Percentiles rank a stretch among this genome's conserved stretches.
Conservation (phyloP, 805 yeast species). For the Hanseniaspora singularis region DNA sequence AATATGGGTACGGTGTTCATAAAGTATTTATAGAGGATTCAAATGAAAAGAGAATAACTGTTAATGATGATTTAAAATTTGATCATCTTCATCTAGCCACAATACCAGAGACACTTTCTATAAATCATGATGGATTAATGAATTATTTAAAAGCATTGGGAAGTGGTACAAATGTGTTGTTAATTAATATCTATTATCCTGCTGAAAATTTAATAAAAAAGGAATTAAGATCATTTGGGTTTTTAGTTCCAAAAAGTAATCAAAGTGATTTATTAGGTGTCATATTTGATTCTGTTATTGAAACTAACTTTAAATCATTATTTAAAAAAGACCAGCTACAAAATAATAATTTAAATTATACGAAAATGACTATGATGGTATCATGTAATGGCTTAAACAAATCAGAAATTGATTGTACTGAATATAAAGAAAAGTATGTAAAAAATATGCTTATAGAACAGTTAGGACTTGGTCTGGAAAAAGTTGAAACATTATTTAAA, state of each 20-base stretch:
- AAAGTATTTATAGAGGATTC: background rate
- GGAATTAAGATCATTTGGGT: slow-evolving; percentile 66
- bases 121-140: slow-evolving; percentile 18
- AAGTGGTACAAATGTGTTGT: slow-evolving; percentile 37
- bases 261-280: slow-evolving; percentile 63
- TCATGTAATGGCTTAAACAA: slow-evolving; percentile 59
- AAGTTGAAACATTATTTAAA: slow-evolving; percentile 17
- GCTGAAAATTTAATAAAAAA: slow-evolving; percentile 31
- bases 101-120: slow-evolving; percentile 31
- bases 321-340: slow-evolving; percentile 18
- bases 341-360: too few species aligned
- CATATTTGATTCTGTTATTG: slow-evolving; percentile 80
- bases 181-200: slow-evolving; percentile 58
- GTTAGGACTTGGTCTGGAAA: slow-evolving; percentile 28
- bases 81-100: slow-evolving; percentile 55
- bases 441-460: slow-evolving; percentile 32
- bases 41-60: background rate
- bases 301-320: slow-evolving; percentile 37
- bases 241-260: slow-evolving; percentile 58
- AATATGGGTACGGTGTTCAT: background rate
- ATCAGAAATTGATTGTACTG: slow-evolving; percentile 18
- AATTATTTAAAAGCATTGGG: slow-evolving; percentile 23
- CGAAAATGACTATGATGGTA: slow-evolving; percentile 77
- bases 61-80: slow-evolving; percentile 20
- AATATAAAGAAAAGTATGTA: slow-evolving; percentile 24